Evolutionary conservation across 176 grass and related monocot species (phyloP).

Genomic region (Aegilops tauschii): DNA sequence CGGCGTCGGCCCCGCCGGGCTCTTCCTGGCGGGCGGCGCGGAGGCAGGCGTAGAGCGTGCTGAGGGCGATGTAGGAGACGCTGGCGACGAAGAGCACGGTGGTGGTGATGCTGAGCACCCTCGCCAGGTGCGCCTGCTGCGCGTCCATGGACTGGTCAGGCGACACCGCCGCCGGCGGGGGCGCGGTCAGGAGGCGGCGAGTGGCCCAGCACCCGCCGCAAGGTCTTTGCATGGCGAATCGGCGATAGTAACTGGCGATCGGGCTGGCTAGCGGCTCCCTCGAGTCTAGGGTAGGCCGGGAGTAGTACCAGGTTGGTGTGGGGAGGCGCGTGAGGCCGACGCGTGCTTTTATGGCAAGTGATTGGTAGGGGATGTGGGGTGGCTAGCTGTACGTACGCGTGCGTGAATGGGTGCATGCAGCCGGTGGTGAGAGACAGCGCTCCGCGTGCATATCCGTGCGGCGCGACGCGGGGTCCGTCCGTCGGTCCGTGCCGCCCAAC

Average conservation of each 20-base stretch:
- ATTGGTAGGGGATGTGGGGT: not conserved
- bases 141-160: not conserved
- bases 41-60: slow-evolving; percentile 18
- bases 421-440: no score
- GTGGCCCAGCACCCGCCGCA: not conserved
- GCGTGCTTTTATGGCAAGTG: not conserved
- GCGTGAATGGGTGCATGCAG: no score
- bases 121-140: slow-evolving; percentile 29
- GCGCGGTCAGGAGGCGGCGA: not conserved
- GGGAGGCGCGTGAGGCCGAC: not conserved
- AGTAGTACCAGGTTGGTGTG: no score
- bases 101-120: not conserved
- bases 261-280: no score
- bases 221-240: no score
- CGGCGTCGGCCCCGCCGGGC: not conserved
- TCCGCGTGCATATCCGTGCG: no score
- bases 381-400: not conserved
- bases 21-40: not conserved
- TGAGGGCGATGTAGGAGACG: slow-evolving; percentile 23
- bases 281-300: no score
- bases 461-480: no score
- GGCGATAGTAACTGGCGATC: not conserved
- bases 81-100: slow-evolving; percentile 18
- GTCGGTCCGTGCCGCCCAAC: not conserved
- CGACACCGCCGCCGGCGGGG: not conserved